Evolutionary conservation across 805 yeast genomes (phyloP), one percentile per base, ranked within the genome.

Genomic region (Dipodascus albidus): DNA sequence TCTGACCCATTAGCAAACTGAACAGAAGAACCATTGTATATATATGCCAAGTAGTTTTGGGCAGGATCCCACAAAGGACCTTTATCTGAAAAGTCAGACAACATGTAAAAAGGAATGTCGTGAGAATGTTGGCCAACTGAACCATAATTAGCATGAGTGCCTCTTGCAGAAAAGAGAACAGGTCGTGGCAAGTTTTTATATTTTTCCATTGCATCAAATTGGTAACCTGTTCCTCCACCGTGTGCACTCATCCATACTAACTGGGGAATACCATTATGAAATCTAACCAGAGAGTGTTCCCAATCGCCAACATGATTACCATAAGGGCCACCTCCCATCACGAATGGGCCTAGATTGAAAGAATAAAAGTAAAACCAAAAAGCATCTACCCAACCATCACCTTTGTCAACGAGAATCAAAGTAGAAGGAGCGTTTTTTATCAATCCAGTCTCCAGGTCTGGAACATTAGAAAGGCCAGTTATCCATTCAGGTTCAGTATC

Each of bases 271-370:
- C 96, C 96, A 2, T 83, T 76, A 62, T 82, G 79, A 64, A 87
- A 91, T 23, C 99, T 74, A 14, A 89, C 91, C 35, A 91, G 70
- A 1, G 95, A 81, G 67, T 91, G 99, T 62, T 91, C 99, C 99
- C 99, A 91, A 70, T 91, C 99, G 3, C 98, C 99, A 33, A 93
- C 81, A 64, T 91, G 99, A 65, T 91, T 86, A 0, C 99, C 99
- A 72, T 85, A 93, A 0, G 99, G 99, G 0, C 99, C 99, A 38
- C 79, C 78, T 2, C 98, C 98, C 97, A 91, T 89, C 8, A 91
- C 97, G 69, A 83, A 91, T 0, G 99, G 97, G 0, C 99, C 99
- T 58, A 87, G 72, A 65, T 91, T 91, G 72, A 91, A 91, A 1
- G 96, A 84, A 65, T 93, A 91, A 64, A 91, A 91, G 64, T 87